These are phyloP conservation scores for Neofusicoccum ribis DNA, from an alignment of 2,329 filamentous ascomycete species.

Conservation along the genomic window DNA sequence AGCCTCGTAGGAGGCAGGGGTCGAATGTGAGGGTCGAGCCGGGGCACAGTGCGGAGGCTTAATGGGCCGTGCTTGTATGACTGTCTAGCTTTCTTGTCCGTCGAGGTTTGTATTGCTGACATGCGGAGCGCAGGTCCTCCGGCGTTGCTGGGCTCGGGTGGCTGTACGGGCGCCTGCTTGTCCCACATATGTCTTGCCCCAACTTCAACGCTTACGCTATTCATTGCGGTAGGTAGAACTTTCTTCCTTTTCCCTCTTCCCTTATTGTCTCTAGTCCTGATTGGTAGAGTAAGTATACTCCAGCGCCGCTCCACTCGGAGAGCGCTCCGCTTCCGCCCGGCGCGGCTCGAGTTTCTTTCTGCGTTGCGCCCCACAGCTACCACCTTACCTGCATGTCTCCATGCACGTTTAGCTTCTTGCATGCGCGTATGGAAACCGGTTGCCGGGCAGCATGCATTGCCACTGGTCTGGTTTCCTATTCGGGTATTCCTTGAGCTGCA, in stretches of 20 bases:
- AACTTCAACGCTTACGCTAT: neutral
- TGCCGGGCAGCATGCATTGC: no score
- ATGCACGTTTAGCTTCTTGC: neutral
- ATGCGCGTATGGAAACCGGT: neutral
- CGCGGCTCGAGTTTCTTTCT: no score
- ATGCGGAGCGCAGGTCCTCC: neutral
- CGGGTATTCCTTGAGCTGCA: neutral
- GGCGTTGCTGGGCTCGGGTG: neutral
- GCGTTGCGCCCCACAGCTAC: neutral
- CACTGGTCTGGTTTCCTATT: neutral
- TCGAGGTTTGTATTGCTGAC: neutral
- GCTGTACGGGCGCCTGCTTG: neutral
- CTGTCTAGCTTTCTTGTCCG: no score
- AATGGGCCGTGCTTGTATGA: neutral
- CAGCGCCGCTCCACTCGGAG: neutral
- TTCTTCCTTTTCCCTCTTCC: neutral
- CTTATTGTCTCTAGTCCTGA: neutral
- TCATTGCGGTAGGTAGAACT: constrained; percentile 8
- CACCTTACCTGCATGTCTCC: neutral
- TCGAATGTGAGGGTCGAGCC: neutral
- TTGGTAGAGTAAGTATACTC: neutral
- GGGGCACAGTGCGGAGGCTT: neutral
- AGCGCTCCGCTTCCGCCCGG: neutral
- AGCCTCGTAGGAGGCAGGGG: neutral
- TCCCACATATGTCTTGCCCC: neutral